Base-by-base conservation (phyloP, 208 protist species). In the Angomonas desouzai region DNA sequence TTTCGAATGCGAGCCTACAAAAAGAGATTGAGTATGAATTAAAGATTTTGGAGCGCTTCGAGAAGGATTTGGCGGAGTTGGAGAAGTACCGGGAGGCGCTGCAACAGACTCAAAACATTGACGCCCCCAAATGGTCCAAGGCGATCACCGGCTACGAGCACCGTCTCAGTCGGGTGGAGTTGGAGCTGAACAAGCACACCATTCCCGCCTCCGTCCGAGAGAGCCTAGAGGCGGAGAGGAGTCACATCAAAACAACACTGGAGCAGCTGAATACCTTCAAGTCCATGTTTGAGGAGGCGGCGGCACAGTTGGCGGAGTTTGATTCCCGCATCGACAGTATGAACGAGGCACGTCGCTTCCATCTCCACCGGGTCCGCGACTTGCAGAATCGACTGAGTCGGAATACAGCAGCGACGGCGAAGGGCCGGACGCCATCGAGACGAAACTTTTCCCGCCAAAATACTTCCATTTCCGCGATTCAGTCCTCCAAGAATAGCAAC, bases 301-400 rank as follows among this genome's bases (percentile, higher is more conserved):
- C 48, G 22, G 65, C 72, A 58, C 88, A 91, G 66, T 62, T 89
- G 16, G 68, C 57, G 2, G 88, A 94, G 67, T 66, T 94, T 33
- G 76, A 89, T 27, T 70, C 72, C 40, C 79, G 74, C 25, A 87
- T 94, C 62, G 85, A 94, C 33, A 89, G 71, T 47, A 60, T 94
- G 1, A 77, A 83, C 57, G 83, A 86, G 53, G 74, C 79, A 0
- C 84, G 77, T 11, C 70, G 59, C 32, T 87, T 82, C 65, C 80
- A 85, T 62, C 70, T 88, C 30, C 82, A 83, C 23, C 76, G 70
- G n/a, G 70, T 90, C 0, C 74, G 77, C 10, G 73, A 68, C 6
- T 61, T 94, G 58, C 88, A 91, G 70, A 61, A 57, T 9, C 28
- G 51, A 16, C 45, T 51, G 18, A 51, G 20, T 23, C 9, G 20